A percentile compares a stretch with the other conserved stretches of the same genome.
These are phyloP conservation scores for Mortierella hygrophila DNA, from an alignment of 192 early-diverging fungal genomes.

Conservation along the genomic window DNA sequence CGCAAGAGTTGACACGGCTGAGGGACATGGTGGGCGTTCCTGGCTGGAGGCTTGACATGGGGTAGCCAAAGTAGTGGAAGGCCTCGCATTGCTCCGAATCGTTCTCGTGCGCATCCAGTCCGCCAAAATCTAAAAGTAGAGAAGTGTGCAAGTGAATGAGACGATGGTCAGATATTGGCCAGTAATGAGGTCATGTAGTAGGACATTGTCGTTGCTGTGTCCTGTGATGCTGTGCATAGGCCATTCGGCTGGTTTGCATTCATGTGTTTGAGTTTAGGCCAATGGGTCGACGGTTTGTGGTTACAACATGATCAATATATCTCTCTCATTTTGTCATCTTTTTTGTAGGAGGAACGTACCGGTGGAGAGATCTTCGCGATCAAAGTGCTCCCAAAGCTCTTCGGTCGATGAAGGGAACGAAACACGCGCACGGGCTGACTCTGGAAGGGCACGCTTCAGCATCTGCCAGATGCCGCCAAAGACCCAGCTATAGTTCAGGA, in stretches of 20 bases:
- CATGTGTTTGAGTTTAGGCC: background rate
- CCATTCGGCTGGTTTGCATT: background rate
- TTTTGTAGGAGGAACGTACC: slow-evolving; percentile 14
- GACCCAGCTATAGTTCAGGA: slow-evolving; percentile 57
- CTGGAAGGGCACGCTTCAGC: slow-evolving; percentile 50
- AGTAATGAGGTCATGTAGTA: background rate
- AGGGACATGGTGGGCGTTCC: slow-evolving; percentile 40
- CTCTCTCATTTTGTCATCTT: background rate
- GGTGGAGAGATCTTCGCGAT: slow-evolving; percentile 42
- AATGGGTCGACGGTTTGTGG: background rate
- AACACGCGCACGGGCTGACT: slow-evolving; percentile 50
- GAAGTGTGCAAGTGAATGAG: background rate
- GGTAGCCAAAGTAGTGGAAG: slow-evolving; percentile 55
- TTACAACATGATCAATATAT: background rate
- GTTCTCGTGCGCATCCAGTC: slow-evolving; percentile 30
- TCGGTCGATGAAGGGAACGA: slow-evolving; percentile 44
- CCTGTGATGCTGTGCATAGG: background rate
- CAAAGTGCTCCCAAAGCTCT: slow-evolving; percentile 50
- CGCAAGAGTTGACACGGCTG: slow-evolving; percentile 54
- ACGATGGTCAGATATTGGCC: background rate
- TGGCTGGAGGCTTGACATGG: slow-evolving; percentile 27
- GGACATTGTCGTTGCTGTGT: background rate
- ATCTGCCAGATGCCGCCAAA: slow-evolving; percentile 58
- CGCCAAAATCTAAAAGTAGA: slow-evolving; percentile 43
- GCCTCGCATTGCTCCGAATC: slow-evolving; percentile 46